Evolutionary conservation across 495 filamentous ascomycete genomes (phyloP), one percentile per base, ranked within the genome.

Genomic region (Aspergillus taichungensis): DNA sequence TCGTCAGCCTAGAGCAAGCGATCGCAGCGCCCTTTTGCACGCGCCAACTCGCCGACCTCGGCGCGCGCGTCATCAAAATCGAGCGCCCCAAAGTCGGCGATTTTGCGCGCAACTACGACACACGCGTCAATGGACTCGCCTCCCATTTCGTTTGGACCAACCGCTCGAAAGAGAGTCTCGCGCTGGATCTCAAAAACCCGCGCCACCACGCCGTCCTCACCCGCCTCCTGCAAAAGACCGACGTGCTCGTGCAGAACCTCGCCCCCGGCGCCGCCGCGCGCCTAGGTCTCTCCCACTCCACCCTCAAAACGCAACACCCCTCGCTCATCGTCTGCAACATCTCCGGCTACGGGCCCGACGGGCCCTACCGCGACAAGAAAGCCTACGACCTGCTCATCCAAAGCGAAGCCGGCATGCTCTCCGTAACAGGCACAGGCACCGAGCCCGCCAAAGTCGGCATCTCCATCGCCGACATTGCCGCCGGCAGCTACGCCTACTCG

Each of bases 381-480:
- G 74, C 74, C 6, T 78, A 78, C 48, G 74, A 76, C 42, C 64
- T 76, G 33, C 63, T 78, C 8, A 74, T 77, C 11, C 74, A 78
- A 47, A 67, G 74, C 37, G 74, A 78, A 40, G 66, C 73, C 0
- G 73, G 72, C 1, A 64, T 77, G 61, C 62, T 77, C 6, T 73
- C 70, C 5, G 61, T 74, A 2, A 74, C 73, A 0, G 73, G 73
- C 1, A 71, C 63, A 1, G 61, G 61, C 3, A 61, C 58, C 10
- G 63, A 73, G 49, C 72, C 66, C 0, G 72, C 60, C 5, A 76
- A 76, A 45, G 70, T 72, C 1, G 72, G 70, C 8, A 74, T 75
- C 14, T 72, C 67, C 3, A 75, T 76, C 34, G 73, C 73, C 0
- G 73, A 76, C 49, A 76, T 76, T 30, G 52, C 71, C 0, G 68